Conservation (phyloP, 2,329 filamentous ascomycete genomes). For the Juglanconis oblonga region DNA sequence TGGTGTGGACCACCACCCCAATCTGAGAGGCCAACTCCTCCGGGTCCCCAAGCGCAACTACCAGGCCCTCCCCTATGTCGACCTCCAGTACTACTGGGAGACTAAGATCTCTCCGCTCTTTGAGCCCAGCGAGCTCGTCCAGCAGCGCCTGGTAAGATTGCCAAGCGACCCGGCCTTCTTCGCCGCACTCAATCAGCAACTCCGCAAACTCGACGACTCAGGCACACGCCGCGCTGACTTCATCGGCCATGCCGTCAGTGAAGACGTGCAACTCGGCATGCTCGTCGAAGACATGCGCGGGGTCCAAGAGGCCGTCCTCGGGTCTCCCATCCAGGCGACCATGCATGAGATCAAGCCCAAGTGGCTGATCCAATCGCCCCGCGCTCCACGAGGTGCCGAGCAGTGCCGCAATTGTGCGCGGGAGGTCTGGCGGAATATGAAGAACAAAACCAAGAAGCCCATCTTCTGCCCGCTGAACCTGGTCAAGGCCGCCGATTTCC, state of each 20-base stretch:
- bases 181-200: slow-evolving; percentile 49
- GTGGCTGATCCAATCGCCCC: slow-evolving; percentile 75
- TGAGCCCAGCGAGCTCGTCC: slow-evolving; percentile 47
- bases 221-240: slow-evolving; percentile 38
- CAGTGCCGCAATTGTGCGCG: slow-evolving; percentile 74
- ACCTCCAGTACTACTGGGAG: slow-evolving; percentile 46
- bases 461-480: slow-evolving; percentile 62
- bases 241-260: slow-evolving; percentile 44
- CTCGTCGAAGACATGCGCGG: slow-evolving; percentile 71
- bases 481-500: slow-evolving; percentile 34
- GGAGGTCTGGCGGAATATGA: slow-evolving; percentile 33
- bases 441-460: slow-evolving; percentile 27
- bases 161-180: slow-evolving; percentile 36
- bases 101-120: slow-evolving; percentile 56
- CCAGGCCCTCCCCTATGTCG: slow-evolving; percentile 41
- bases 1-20: slow-evolving; percentile 11
- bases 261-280: slow-evolving; percentile 61
- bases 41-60: slow-evolving; percentile 59
- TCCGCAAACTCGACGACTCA: slow-evolving; percentile 45
- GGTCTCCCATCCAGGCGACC: background rate
- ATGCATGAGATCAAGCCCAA: slow-evolving; percentile 80
- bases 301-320: background rate
- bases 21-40: slow-evolving; percentile 45
- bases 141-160: slow-evolving; percentile 52
- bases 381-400: slow-evolving; percentile 59